Evolutionary conservation across 441 rosid genomes (phyloP), one percentile per base, ranked within the genome.

Genomic region (Sinapis alba): DNA sequence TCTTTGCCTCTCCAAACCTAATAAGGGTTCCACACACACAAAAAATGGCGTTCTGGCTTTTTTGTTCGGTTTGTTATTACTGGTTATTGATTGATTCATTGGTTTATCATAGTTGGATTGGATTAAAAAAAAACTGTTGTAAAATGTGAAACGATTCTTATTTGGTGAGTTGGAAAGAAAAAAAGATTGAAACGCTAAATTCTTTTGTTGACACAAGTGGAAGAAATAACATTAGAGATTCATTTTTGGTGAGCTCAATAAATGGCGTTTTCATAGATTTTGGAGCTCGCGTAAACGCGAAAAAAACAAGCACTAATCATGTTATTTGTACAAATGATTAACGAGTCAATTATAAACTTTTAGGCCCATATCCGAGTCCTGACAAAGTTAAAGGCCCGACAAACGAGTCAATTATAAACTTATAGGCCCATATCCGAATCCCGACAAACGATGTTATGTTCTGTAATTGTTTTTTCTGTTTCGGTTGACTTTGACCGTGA

Each of bases 1-100:
- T 73, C 71, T 65, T 73, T 73, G 65, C 59, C 34, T 20, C 71
- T 41, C 50, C 71, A 56, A 32, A 41, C 58, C 21, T 64, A 64
- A 15, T n/a, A 20, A 61, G 30, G 58, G 20, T 12, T 3, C 3
- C 8, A 34, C 30, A 27, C 27, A 27, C 7, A 0, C 13, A 32
- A 12, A 6, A 1, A 24, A 24, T 24, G 4, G 27, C 56, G 36
- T 18, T 7, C 9, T 24, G 45, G 65, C 1, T 19, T 34, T 26
- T 2, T 54, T 41, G 56, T 8, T 26, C 13, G 51, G 50, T 71
- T 60, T n/a, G 16, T 47, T 32, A 28, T 58, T 24, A 21, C 34
- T 45, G 59, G 26, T 41, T 24, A 27, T 34, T 8, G 32, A 32
- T 62, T 15, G 30, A 32, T 62, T n/a, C 13, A 56, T 56, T 54